These are phyloP conservation scores for Hemisphaericaspora lyxosophila DNA, from an alignment of 1,139 yeast species.

Conservation along the genomic window DNA sequence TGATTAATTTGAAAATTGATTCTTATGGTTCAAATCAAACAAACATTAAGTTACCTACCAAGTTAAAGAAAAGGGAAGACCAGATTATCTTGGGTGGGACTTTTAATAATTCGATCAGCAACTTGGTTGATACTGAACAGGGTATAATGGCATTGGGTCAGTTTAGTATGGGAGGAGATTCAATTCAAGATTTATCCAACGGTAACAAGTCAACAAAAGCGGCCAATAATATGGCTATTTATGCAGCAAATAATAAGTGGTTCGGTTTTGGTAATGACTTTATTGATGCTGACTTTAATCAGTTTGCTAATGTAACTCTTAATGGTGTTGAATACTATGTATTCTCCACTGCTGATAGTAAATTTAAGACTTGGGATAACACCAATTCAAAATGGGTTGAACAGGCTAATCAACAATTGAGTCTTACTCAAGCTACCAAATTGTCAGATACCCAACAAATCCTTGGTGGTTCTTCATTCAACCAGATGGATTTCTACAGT, in stretches of 20 bases:
- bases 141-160: constrained; percentile 34
- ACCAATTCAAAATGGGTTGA: constrained; percentile 35
- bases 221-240: constrained; percentile 38
- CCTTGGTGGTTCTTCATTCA: constrained; percentile 42
- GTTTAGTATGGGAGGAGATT: constrained; percentile 24
- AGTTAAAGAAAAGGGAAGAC: constrained; percentile 25
- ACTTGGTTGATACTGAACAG: constrained; percentile 21
- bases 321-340: constrained; percentile 37
- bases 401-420: constrained; percentile 32
- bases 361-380: constrained; percentile 42
- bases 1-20: constrained; percentile 28
- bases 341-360: constrained; percentile 31
- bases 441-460: constrained; percentile 29
- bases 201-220: constrained; percentile 25
- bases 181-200: constrained; percentile 29
- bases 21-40: constrained; percentile 38
- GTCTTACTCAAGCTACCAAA: constrained; percentile 35
- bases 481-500: constrained; percentile 33
- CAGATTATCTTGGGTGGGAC: constrained; percentile 26
- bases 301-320: constrained; percentile 37
- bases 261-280: constrained; percentile 41
- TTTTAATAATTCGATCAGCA: constrained; percentile 32
- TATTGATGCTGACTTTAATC: constrained; percentile 23
- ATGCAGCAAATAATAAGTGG: constrained; percentile 27
- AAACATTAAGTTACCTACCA: constrained; percentile 10